phyloP scores from a whole-genome alignment of 2,329 filamentous ascomycete genomes.

The Apiospora phragmitis region DNA sequence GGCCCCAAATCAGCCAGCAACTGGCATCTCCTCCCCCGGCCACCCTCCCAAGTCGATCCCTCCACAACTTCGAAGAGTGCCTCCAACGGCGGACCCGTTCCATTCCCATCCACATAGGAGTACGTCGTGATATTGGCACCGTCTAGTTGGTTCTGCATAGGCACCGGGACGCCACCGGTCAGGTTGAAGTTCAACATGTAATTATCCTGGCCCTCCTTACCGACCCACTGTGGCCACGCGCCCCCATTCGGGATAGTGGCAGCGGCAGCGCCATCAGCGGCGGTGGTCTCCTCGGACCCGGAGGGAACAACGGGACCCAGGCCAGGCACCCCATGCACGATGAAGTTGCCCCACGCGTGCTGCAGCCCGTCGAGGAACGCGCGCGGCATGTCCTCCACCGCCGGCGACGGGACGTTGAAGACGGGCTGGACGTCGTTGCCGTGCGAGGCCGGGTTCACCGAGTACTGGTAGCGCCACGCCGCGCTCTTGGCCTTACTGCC shows the following conservation, averaged over 20 bases:
- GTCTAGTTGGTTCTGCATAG: slow-evolving; percentile 15
- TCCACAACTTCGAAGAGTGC: slow-evolving; percentile 38
- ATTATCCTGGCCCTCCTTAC: slow-evolving; percentile 31
- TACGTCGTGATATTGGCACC: slow-evolving; percentile 27
- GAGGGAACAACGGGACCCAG: slow-evolving; percentile 32
- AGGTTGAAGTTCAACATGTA: slow-evolving; percentile 45
- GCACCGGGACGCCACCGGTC: slow-evolving; percentile 38
- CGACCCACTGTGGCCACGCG: slow-evolving; percentile 37
- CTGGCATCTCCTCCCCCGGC: slow-evolving; percentile 44
- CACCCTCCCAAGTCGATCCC: slow-evolving; percentile 48
- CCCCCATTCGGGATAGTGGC: too few relatives aligned
- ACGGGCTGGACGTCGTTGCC: slow-evolving; percentile 39
- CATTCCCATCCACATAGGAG: slow-evolving; percentile 35
- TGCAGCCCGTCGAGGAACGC: slow-evolving; percentile 38
- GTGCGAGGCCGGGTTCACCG: slow-evolving; percentile 41
- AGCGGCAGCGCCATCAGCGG: too few relatives aligned
- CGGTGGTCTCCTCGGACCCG: slow-evolving; percentile 26
- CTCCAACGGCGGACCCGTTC: slow-evolving; percentile 22
- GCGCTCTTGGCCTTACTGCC: slow-evolving; percentile 15
- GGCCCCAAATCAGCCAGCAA: slow-evolving; percentile 5
- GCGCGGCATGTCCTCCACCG: slow-evolving; percentile 20
- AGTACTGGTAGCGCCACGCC: slow-evolving; percentile 51
- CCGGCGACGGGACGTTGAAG: slow-evolving; percentile 26
- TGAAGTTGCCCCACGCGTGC: slow-evolving; percentile 48
- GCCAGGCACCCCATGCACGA: slow-evolving; percentile 40